Base-by-base conservation (phyloP, 371 early-diverging fungal species). In the Zychaea mexicana region DNA sequence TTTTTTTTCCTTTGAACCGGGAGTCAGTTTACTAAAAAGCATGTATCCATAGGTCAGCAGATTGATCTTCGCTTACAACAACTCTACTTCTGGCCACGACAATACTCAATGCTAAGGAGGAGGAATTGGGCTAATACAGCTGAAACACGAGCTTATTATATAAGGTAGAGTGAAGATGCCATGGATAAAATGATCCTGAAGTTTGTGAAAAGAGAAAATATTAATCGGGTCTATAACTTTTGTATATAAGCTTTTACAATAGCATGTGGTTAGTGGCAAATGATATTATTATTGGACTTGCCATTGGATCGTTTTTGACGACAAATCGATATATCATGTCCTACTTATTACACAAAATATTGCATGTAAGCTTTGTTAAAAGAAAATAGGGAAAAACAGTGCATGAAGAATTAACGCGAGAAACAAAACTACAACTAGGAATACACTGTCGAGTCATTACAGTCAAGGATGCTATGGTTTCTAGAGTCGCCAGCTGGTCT, bases 261-360 rank as follows among this genome's bases (percentile, higher is more conserved):
- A 92, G 92, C 58, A 89, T 94, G 76, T 98, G 97, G 96, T 88
- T 96, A n/a, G 88, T 94, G 9, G 92, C 92, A 0, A 93, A 96
- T 63, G 98, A 97, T 74, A 86, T 96, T 12, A 90, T 94, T 54
- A 85, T 98, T 57, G 98, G 98, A 0, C 69, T 94, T 0, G 88
- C 94, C 0, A 69, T 96, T 3, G 95, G 95, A 4, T 83, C 88
- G 0, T 86, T 90, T 47, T 62, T 97, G 32, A 78, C 89, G 24
- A 78, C 82, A 24, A 85, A 94, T 65, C 78, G 79, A 54, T 70
- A 79, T 8, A 69, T 76, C 19, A 81, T 91, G 73, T 84, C 90
- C 7, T 77, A 78, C 7, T 71, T 80, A 2, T 64, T 91, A 0
- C 82, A 87, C 57, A 70, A 79, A 32, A 69, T 78, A 13, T 70